phyloP scores from a whole-genome alignment of 345 rosid species.

The Gynandropsis gynandra region DNA sequence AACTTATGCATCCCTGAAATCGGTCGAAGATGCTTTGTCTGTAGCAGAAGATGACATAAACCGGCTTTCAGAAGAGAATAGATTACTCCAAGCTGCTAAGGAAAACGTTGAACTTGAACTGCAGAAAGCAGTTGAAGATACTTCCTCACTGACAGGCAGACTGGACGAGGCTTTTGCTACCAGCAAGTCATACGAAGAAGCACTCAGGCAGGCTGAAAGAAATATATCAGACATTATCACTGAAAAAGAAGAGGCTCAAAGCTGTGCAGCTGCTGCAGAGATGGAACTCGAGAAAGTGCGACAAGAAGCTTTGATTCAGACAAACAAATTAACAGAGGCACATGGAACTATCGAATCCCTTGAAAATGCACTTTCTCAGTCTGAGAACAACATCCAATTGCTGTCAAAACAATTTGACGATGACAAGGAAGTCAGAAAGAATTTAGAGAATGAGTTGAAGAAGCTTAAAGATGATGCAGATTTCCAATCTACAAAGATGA shows the following conservation, averaged over 20 bases:
- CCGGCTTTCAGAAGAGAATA: constrained; percentile 47
- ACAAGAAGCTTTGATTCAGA: constrained; percentile 44
- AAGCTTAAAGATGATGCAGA: constrained; percentile 51
- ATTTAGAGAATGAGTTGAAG: constrained; percentile 51
- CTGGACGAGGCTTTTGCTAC: constrained; percentile 41
- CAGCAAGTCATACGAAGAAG: constrained; percentile 58
- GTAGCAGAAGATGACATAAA: constrained; percentile 40
- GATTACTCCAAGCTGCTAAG: constrained; percentile 41
- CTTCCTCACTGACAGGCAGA: constrained; percentile 38
- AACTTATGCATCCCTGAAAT: constrained; percentile 35
- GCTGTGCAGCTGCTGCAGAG: constrained; percentile 40
- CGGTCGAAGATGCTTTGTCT: constrained; percentile 48
- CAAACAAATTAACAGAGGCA: constrained; percentile 48
- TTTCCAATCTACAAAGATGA: constrained; percentile 39
- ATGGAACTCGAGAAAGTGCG: constrained; percentile 47
- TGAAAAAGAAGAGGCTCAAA: constrained; percentile 69
- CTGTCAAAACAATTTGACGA: constrained; percentile 46
- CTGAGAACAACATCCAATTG: constrained; percentile 39
- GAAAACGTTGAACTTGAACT: constrained; percentile 47
- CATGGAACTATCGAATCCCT: constrained; percentile 50
- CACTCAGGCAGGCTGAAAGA: constrained; percentile 49
- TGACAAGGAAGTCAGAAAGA: constrained; percentile 29
- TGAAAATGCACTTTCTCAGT: constrained; percentile 46
- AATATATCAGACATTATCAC: constrained; percentile 41
- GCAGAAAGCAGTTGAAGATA: constrained; percentile 50